Percentiles rank a stretch among this genome's conserved stretches.
Evolutionary conservation across 2,329 filamentous ascomycete genomes (phyloP).

Genomic region (Xylaria sp.): DNA sequence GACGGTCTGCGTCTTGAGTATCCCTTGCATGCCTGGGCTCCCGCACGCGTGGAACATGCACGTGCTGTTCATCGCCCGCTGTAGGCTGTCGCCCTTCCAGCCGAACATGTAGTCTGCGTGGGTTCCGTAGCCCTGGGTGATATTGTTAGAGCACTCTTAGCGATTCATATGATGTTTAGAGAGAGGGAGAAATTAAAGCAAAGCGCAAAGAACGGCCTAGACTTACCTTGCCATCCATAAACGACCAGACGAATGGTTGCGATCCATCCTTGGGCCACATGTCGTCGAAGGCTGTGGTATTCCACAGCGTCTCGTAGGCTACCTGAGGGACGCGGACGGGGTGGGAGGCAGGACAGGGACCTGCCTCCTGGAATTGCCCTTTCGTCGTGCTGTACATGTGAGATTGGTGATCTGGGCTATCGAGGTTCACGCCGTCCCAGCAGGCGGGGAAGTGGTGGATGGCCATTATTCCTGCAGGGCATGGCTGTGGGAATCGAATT

Average conservation of each 20-base stretch:
- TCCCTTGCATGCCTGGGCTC: conserved; percentile 28
- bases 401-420: conserved; percentile 37
- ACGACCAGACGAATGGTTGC: conserved; percentile 48
- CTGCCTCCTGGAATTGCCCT: conserved; percentile 45
- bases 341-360: conserved; percentile 53
- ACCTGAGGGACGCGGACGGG: conserved; percentile 58
- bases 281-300: conserved; percentile 54
- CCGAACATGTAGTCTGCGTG: conserved; percentile 56
- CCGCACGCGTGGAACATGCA: conserved; percentile 50
- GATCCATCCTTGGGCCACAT: conserved; percentile 52
- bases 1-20: conserved; percentile 35
- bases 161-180: not conserved
- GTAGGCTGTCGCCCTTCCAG: conserved; percentile 50
- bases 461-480: conserved; percentile 56
- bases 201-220: not conserved
- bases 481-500: conserved; percentile 42
- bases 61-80: conserved; percentile 48
- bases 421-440: conserved; percentile 60
- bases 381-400: conserved; percentile 47
- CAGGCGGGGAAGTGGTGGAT: conserved; percentile 56
- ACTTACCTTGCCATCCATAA: conserved; percentile 43
- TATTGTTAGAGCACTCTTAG: not conserved
- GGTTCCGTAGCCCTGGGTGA: conserved; percentile 49
- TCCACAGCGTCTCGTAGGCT: conserved; percentile 59
- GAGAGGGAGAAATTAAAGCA: not conserved